These are phyloP conservation scores for Spinacia oleracea DNA, from an alignment of 179 eudicot genomes.

Conservation along the genomic window DNA sequence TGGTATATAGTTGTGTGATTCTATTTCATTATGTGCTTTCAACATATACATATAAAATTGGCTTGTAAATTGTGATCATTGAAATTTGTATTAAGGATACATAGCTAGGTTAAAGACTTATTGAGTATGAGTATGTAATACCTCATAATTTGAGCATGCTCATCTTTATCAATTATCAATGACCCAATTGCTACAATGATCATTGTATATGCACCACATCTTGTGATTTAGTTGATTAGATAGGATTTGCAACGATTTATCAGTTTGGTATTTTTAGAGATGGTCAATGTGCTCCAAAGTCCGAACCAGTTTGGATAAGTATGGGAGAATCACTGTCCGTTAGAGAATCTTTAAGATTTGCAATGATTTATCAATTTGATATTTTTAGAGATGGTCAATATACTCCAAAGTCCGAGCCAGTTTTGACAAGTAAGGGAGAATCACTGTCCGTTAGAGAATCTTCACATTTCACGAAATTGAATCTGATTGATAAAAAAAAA, in stretches of 20 bases:
- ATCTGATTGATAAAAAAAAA: too few relatives aligned
- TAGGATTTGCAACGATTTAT: background rate
- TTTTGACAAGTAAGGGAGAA: too few relatives aligned
- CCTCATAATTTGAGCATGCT: conserved; percentile 13
- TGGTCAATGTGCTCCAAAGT: background rate
- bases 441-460: too few relatives aligned
- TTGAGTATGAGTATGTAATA: background rate
- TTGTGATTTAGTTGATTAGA: background rate
- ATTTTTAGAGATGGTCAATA: too few relatives aligned
- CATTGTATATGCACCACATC: conserved; percentile 1
- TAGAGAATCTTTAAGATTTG: too few relatives aligned
- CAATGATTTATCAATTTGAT: too few relatives aligned
- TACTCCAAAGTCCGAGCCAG: too few relatives aligned
- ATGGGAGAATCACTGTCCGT: too few relatives aligned
- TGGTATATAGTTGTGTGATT: background rate
- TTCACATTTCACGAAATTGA: too few relatives aligned
- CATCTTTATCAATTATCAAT: background rate
- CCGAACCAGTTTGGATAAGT: too few relatives aligned
- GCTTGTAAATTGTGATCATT: background rate
- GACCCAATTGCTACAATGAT: background rate
- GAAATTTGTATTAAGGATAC: background rate
- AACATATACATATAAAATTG: background rate
- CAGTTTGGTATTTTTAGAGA: background rate
- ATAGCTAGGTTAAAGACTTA: background rate
- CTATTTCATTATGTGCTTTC: background rate